These are phyloP conservation scores for Samsoniella hepiali DNA, from an alignment of 2,329 filamentous ascomycete species.

Conservation along the genomic window DNA sequence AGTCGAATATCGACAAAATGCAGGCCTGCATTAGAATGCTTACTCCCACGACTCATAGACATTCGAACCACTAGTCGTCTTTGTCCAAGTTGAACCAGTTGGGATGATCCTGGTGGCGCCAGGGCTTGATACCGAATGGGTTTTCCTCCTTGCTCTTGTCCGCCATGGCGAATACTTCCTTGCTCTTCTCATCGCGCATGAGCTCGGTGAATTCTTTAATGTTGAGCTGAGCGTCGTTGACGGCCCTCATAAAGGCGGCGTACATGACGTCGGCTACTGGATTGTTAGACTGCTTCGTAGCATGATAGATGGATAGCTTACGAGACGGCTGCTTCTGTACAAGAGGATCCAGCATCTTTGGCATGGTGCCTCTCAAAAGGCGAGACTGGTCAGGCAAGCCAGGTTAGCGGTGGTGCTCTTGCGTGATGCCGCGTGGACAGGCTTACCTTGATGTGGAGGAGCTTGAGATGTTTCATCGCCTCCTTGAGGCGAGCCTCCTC, in stretches of 20 bases:
- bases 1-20: background rate
- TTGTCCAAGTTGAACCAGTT: constrained; percentile 49
- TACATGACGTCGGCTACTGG: constrained; percentile 49
- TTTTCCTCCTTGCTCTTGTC: constrained; percentile 52
- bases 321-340: constrained; percentile 48
- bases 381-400: constrained; percentile 29
- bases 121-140: constrained; percentile 55
- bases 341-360: constrained; percentile 45
- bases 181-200: constrained; percentile 45
- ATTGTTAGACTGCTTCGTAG: background rate
- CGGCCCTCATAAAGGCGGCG: constrained; percentile 45
- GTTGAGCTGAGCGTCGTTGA: constrained; percentile 46
- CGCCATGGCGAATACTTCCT: constrained; percentile 50
- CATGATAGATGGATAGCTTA: constrained; percentile 34
- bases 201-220: constrained; percentile 50
- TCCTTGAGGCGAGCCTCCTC: constrained; percentile 49
- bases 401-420: background rate
- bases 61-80: constrained; percentile 17
- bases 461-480: constrained; percentile 49
- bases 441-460: constrained; percentile 53
- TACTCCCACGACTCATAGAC: background rate
- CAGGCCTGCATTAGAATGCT: background rate
- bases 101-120: constrained; percentile 57
- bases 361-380: constrained; percentile 36
- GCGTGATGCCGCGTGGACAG: constrained; percentile 23